phyloP scores from a whole-genome alignment of 768 basidiomycete genomes.

The Butyriboletus loyo region DNA sequence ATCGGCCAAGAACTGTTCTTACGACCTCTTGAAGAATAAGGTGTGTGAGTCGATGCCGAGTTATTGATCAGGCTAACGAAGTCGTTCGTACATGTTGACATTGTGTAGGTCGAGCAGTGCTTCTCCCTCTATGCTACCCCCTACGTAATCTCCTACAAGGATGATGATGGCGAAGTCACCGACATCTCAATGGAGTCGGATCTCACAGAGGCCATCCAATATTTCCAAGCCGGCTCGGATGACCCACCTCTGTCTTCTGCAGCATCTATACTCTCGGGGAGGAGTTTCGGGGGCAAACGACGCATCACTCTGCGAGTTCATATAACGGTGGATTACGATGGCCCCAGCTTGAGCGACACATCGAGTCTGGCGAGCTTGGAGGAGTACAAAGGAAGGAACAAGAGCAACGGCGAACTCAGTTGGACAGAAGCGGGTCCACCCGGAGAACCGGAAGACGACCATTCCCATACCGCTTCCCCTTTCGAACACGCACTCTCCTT shows the following conservation, averaged over 20 bases:
- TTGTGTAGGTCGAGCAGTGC: conserved; percentile 72
- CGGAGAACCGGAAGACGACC: conserved; percentile 56
- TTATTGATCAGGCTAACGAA: background rate
- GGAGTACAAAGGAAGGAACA: conserved; percentile 60
- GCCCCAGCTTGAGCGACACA: conserved; percentile 86
- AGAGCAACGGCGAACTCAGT: conserved; percentile 44
- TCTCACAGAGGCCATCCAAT: conserved; percentile 82
- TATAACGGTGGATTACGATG: conserved; percentile 85
- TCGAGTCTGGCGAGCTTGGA: conserved; percentile 78
- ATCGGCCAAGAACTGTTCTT: conserved; percentile 76
- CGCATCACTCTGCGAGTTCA: conserved; percentile 78
- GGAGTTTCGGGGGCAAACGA: conserved; percentile 61
- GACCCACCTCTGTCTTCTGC: conserved; percentile 69
- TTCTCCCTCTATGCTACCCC: conserved; percentile 70
- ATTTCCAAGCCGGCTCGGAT: conserved; percentile 75
- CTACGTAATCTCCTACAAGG: conserved; percentile 78
- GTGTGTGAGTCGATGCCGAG: conserved; percentile 43
- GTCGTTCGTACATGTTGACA: background rate
- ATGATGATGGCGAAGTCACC: conserved; percentile 81
- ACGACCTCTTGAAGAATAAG: conserved; percentile 67
- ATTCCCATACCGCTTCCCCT: conserved; percentile 41
- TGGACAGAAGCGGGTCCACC: conserved; percentile 46
- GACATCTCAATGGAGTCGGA: conserved; percentile 69
- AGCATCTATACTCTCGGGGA: conserved; percentile 66
- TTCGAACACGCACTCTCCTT: conserved; percentile 38